Evolutionary conservation across 257 asterid genomes (phyloP), one percentile per base, ranked within the genome.

Genomic region (Cordia subcordata): DNA sequence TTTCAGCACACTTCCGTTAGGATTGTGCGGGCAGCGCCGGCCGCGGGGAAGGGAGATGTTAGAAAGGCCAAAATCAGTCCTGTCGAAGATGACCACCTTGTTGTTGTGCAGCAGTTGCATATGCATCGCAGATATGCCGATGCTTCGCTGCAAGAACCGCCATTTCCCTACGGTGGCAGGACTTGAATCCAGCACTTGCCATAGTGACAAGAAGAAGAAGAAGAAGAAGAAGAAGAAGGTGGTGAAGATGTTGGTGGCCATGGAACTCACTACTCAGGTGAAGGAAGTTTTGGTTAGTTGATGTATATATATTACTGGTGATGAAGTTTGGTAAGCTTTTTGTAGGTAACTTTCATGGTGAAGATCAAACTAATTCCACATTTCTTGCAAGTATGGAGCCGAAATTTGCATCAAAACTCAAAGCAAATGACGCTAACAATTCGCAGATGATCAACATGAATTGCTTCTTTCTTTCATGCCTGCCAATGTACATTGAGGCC

Each of bases 91-190:
- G 49, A 83, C 75, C 19, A 88, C 81, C 32, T 72, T 80, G 82
- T 88, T 77, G 67, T 80, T 80, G 47, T 57, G 68, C 13, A 88
- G 70, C 37, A 88, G 90, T 55, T 85, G 90, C 96, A 88, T 83
- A 55, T 88, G 96, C 96, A 88, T 88, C 8, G 96, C 85, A 0
- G 90, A 83, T 21, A 88, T 78, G 58, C 96, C 95, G 6, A 86
- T 68, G 75, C 65, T 62, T n/a, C 50, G 56, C 11, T 63, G 69
- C 38, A 62, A 49, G 32, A 69, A 40, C 12, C 22, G 35, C 74
- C 74, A 69, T 40, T 69, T 65, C 15, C 74, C 74, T 33, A 13
- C 49, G 57, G 50, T 22, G 53, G 56, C 54, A 27, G 13, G 49
- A 15, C 0, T 5, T 2, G 62, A 32, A 42, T 13, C 55, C 5